Evolutionary conservation across 2,329 filamentous ascomycete species (phyloP).

Genomic region (Colletotrichum sp.): DNA sequence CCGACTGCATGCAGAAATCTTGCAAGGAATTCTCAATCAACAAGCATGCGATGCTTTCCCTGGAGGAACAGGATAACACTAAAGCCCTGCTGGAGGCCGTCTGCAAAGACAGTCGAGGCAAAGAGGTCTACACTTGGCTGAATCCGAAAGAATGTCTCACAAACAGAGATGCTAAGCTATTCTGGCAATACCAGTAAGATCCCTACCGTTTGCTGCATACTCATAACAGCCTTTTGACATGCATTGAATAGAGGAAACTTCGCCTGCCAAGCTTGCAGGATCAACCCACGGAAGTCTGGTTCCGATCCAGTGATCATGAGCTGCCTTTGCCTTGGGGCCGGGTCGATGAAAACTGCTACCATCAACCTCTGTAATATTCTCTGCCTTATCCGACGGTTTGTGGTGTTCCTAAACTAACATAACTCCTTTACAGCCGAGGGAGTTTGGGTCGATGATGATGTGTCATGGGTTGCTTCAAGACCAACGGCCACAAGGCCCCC

Average conservation of each 20-base stretch:
- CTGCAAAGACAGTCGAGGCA: not conserved
- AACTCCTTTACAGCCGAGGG: rapidly evolving
- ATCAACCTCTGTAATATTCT: not conserved
- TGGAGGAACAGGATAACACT: rapidly evolving
- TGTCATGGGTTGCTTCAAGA: not conserved
- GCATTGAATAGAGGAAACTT: not conserved
- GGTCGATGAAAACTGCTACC: too few relatives aligned
- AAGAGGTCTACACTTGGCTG: rapidly evolving
- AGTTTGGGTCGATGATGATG: not conserved
- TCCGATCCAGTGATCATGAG: too few relatives aligned
- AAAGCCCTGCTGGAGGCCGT: not conserved
- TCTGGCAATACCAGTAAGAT: not conserved
- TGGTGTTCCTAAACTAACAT: not conserved
- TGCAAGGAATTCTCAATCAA: not conserved
- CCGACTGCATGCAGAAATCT: not conserved
- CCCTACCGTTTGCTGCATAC: too few relatives aligned
- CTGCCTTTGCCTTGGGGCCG: too few relatives aligned
- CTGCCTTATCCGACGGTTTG: rapidly evolving
- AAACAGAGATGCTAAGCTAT: not conserved
- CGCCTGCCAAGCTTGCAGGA: rapidly evolving
- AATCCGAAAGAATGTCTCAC: not conserved
- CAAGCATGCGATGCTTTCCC: not conserved
- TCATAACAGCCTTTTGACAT: not conserved
- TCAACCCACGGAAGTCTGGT: not conserved
- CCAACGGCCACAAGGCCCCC: not conserved